phyloP scores from a whole-genome alignment of 495 filamentous ascomycete species.

The Penicillium ucsense region DNA sequence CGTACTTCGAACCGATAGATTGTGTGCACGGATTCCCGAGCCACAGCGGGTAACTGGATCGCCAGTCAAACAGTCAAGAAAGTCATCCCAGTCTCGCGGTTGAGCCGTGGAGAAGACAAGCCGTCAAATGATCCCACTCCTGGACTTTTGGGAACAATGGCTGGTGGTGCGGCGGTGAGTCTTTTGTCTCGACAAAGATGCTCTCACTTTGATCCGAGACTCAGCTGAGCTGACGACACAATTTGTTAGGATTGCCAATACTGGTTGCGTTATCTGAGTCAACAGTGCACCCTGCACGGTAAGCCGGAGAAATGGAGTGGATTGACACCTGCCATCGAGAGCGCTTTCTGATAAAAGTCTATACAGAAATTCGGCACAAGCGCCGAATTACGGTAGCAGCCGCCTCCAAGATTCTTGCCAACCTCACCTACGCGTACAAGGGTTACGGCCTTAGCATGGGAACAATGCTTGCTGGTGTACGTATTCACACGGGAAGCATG shows the following conservation, averaged over 20 bases:
- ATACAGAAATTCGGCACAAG: constrained; percentile 83
- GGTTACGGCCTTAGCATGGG: constrained; percentile 97
- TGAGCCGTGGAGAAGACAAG: constrained; percentile 40
- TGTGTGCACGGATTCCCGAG: constrained; percentile 93
- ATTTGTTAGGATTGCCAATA: constrained; percentile 83
- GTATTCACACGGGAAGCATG: constrained; percentile 2
- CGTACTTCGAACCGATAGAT: constrained; percentile 35
- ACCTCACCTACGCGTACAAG: constrained; percentile 97
- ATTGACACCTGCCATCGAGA: not conserved
- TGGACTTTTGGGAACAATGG: constrained; percentile 91
- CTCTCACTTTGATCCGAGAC: too few species aligned
- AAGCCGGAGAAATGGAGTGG: constrained; percentile 3
- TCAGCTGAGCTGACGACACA: constrained; percentile 5
- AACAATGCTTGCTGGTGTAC: constrained; percentile 95
- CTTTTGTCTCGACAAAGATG: too few species aligned
- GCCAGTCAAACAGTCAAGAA: constrained; percentile 99
- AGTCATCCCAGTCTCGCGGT: constrained; percentile 59
- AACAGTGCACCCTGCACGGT: constrained; percentile 95
- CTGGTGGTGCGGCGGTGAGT: constrained; percentile 86
- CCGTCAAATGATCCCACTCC: constrained; percentile 66
- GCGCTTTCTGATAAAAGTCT: constrained; percentile 2
- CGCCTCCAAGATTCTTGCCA: constrained; percentile 95
- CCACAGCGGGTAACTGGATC: constrained; percentile 96
- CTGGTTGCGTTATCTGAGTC: constrained; percentile 96
- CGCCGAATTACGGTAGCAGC: constrained; percentile 95